A percentile compares a stretch with the other conserved stretches of the same genome.
Conservation (phyloP, 371 early-diverging fungal genomes). For the Rhizopus delemar region DNA sequence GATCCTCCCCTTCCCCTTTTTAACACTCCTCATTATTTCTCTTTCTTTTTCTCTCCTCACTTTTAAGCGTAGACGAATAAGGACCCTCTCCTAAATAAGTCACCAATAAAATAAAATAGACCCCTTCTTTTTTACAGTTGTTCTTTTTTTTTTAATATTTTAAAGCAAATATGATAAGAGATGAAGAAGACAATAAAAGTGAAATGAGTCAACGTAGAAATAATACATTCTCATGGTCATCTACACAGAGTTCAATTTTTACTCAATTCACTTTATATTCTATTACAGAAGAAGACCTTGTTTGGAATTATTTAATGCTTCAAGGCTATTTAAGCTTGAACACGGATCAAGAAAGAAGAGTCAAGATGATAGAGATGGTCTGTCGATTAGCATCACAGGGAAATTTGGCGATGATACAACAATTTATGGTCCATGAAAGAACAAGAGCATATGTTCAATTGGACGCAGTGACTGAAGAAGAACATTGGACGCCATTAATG, state of each 20-base stretch:
- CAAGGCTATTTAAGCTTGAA: background rate
- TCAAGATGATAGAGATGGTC: constrained; percentile 9
- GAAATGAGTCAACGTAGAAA: background rate
- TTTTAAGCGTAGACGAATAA: too few relatives aligned
- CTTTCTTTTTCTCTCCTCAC: too few relatives aligned
- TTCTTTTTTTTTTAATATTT: background rate
- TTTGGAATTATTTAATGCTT: background rate
- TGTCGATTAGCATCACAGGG: constrained; percentile 27
- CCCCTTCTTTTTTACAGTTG: background rate
- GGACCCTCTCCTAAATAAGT: too few relatives aligned
- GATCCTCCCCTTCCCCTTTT: too few relatives aligned
- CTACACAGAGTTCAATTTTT: background rate
- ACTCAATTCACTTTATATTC: background rate
- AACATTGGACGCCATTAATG: constrained; percentile 80
- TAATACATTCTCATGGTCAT: constrained; percentile 15
- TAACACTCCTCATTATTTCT: too few relatives aligned
- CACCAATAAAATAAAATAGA: background rate
- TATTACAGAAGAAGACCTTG: constrained; percentile 2
- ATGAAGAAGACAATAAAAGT: background rate
- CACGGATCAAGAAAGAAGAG: constrained; percentile 4
- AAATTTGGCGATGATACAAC: constrained; percentile 13
- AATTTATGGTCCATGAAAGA: constrained; percentile 9
- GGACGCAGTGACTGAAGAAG: constrained; percentile 57
- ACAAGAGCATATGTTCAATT: constrained; percentile 15
- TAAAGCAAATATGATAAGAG: background rate